phyloP scores from a whole-genome alignment of 805 yeast species.

The Wickerhamiella slavikovae region DNA sequence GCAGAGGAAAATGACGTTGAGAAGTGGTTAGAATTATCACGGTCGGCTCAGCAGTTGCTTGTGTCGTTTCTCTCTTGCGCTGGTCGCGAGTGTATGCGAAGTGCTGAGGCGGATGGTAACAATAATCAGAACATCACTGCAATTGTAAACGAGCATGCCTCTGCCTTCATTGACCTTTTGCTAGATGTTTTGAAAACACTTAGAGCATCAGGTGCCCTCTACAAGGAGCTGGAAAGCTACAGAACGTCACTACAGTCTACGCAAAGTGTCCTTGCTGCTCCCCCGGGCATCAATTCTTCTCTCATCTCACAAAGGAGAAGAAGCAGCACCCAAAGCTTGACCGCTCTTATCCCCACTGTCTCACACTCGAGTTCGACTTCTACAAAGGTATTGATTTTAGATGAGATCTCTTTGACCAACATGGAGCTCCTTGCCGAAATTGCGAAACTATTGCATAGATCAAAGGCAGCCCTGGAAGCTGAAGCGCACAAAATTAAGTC shows the following conservation, averaged over 20 bases:
- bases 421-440: too few relatives aligned
- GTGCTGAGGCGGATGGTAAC: conserved; percentile 1
- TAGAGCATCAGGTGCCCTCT: conserved; percentile 7
- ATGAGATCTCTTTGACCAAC: too few relatives aligned
- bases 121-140: conserved; percentile 3
- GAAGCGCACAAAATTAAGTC: too few relatives aligned
- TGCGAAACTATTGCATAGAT: too few relatives aligned
- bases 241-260: conserved; percentile 4
- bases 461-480: too few relatives aligned
- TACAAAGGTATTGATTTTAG: too few relatives aligned
- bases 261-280: too few relatives aligned
- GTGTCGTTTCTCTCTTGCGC: conserved; percentile 17
- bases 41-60: conserved; percentile 17
- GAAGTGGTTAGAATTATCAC: conserved; percentile 10
- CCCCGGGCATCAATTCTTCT: too few relatives aligned
- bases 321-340: too few relatives aligned
- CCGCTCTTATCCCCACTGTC: too few relatives aligned
- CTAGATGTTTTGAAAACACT: conserved; percentile 9
- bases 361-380: too few relatives aligned
- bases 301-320: too few relatives aligned
- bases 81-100: conserved; percentile 13
- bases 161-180: conserved; percentile 15
- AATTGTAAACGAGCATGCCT: conserved; percentile 12
- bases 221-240: conserved; percentile 11
- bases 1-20: conserved; percentile 18